Percentiles rank a stretch among this genome's conserved stretches.
Evolutionary conservation across 2,329 filamentous ascomycete species (phyloP).

Genomic region (Ophiostoma novo-ulmi): DNA sequence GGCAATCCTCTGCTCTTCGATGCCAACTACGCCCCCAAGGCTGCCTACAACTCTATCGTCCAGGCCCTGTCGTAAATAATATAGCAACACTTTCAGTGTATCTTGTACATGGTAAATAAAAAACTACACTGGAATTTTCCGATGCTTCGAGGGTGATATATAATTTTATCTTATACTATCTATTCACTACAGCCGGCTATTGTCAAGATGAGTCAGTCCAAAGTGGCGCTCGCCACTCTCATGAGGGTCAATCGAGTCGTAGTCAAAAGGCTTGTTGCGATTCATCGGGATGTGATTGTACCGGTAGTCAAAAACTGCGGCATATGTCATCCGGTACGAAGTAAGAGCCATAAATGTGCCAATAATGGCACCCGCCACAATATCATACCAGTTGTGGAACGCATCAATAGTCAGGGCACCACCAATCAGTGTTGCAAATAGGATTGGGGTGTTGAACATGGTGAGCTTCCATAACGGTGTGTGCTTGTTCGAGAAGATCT

Average conservation of each 20-base stretch:
- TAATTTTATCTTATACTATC: background rate
- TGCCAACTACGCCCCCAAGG: constrained; percentile 46
- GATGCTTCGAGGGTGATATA: background rate
- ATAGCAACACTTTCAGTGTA: background rate
- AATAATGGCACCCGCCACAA: constrained; percentile 58
- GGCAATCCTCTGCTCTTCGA: constrained; percentile 52
- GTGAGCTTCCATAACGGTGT: constrained; percentile 69
- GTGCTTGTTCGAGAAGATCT: constrained; percentile 68
- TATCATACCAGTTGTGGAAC: constrained; percentile 71
- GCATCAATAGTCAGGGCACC: constrained; percentile 67
- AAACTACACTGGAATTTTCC: background rate
- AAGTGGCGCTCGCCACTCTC: background rate
- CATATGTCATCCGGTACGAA: constrained; percentile 62
- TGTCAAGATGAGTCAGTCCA: constrained; percentile 29
- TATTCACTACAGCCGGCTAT: constrained; percentile 18
- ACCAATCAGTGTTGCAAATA: constrained; percentile 63
- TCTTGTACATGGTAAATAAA: background rate
- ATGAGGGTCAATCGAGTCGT: constrained; percentile 11
- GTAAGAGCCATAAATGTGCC: constrained; percentile 59
- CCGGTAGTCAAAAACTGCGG: constrained; percentile 63
- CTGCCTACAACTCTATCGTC: constrained; percentile 46
- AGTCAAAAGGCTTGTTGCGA: constrained; percentile 35
- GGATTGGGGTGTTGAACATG: constrained; percentile 58
- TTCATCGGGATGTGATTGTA: constrained; percentile 62
- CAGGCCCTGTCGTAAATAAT: constrained; percentile 31